Evolutionary conservation across 1,139 yeast species (phyloP).

Genomic region (Yamadazyma jaroonii): DNA sequence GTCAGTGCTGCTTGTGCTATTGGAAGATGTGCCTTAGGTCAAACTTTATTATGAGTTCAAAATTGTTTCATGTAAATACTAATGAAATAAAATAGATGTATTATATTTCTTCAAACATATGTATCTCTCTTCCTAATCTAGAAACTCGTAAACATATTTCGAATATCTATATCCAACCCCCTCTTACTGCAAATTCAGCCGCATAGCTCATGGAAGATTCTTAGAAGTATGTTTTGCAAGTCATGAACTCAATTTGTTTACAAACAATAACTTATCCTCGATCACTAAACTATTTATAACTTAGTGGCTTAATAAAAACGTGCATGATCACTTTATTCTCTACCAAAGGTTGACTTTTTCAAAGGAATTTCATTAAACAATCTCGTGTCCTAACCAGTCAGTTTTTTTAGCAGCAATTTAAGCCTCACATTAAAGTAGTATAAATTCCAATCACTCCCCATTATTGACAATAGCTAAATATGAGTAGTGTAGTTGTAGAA

Average conservation of each 20-base stretch:
- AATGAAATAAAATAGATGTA: not conserved
- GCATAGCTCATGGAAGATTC: too few species aligned
- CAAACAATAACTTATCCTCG: too few species aligned
- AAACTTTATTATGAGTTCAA: conserved; percentile 61
- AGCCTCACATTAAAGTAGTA: not conserved
- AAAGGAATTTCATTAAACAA: too few species aligned
- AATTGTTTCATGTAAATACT: not conserved
- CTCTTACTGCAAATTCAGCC: too few species aligned
- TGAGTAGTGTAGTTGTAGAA: conserved; percentile 7
- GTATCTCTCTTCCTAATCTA: not conserved
- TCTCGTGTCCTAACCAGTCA: conserved; percentile 3
- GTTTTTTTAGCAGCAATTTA: conserved; percentile 4
- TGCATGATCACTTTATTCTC: not conserved
- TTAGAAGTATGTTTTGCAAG: too few species aligned
- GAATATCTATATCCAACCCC: too few species aligned
- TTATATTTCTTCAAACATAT: not conserved
- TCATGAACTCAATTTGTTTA: too few species aligned
- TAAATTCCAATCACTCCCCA: not conserved
- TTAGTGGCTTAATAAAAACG: too few species aligned
- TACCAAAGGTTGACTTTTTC: too few species aligned
- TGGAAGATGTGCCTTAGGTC: conserved; percentile 93
- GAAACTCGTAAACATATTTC: not conserved
- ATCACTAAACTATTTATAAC: too few species aligned
- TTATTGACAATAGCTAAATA: not conserved
- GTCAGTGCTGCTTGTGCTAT: conserved; percentile 88